phyloP scores from a whole-genome alignment of 1,284 basidiomycete genomes.

The Sanghuangporus weigelae region DNA sequence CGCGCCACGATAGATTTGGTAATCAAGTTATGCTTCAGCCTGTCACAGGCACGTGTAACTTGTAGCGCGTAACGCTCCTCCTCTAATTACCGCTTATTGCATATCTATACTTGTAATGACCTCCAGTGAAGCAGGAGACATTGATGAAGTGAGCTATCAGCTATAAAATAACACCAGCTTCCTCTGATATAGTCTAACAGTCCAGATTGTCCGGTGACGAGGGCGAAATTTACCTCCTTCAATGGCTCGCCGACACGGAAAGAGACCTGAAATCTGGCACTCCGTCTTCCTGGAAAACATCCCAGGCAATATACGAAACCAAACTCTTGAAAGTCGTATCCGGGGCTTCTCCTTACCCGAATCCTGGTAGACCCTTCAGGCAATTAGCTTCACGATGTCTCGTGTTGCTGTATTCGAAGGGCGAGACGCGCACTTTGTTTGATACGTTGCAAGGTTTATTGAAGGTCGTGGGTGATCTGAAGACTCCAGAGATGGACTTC shows the following conservation, averaged over 20 bases:
- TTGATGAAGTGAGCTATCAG: not conserved
- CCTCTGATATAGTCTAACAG: slow-evolving; percentile 31
- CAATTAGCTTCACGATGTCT: slow-evolving; percentile 79
- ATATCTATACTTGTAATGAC: not conserved
- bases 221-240: slow-evolving; percentile 76
- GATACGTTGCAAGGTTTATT: slow-evolving; percentile 81
- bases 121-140: not conserved
- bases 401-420: slow-evolving; percentile 70
- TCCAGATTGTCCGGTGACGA: slow-evolving; percentile 68
- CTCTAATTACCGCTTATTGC: too few relatives aligned
- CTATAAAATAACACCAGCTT: not conserved
- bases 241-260: slow-evolving; percentile 74
- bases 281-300: slow-evolving; percentile 55
- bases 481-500: slow-evolving; percentile 55
- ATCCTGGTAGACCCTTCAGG: slow-evolving; percentile 81
- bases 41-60: too few relatives aligned
- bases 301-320: slow-evolving; percentile 57
- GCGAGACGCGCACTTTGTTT: slow-evolving; percentile 81
- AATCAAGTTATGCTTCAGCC: not conserved
- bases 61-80: not conserved
- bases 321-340: slow-evolving; percentile 60
- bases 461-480: slow-evolving; percentile 69
- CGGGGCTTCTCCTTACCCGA: slow-evolving; percentile 57
- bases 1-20: not conserved
- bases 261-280: slow-evolving; percentile 45